Conservation (phyloP, 257 asterid genomes). For the Plantago ovata region DNA sequence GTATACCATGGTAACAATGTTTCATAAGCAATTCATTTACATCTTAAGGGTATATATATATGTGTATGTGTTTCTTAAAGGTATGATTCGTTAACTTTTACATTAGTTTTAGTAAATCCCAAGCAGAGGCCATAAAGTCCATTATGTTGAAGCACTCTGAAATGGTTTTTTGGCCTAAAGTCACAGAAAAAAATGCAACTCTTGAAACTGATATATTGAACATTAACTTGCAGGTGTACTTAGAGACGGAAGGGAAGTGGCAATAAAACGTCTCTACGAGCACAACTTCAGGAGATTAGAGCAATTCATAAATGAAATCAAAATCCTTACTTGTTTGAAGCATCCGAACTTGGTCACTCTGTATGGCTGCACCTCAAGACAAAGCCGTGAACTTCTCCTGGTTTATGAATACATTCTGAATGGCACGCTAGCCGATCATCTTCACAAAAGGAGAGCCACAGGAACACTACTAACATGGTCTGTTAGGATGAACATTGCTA, state of each 20-base stretch:
- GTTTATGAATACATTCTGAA: constrained; percentile 66
- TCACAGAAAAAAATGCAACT: not conserved
- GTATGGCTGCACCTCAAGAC: constrained; percentile 68
- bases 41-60: too few species aligned
- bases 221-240: constrained; percentile 42
- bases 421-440: constrained; percentile 69
- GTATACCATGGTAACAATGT: constrained; percentile 59
- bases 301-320: constrained; percentile 64
- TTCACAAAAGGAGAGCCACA: constrained; percentile 41
- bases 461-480: constrained; percentile 25
- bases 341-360: constrained; percentile 66
- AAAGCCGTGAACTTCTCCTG: constrained; percentile 58
- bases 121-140: too few species aligned
- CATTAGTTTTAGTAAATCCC: not conserved
- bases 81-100: not conserved
- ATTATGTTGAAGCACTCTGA: not conserved
- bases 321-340: constrained; percentile 54
- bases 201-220: not conserved
- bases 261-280: constrained; percentile 29
- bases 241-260: constrained; percentile 57
- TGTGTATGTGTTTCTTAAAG: not conserved
- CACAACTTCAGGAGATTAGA: constrained; percentile 54
- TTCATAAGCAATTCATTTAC: not conserved
- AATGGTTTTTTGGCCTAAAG: not conserved
- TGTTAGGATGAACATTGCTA: constrained; percentile 29